These are phyloP conservation scores for Geoglossum cookeanum DNA, from an alignment of 2,329 filamentous ascomycete species.

Conservation along the genomic window DNA sequence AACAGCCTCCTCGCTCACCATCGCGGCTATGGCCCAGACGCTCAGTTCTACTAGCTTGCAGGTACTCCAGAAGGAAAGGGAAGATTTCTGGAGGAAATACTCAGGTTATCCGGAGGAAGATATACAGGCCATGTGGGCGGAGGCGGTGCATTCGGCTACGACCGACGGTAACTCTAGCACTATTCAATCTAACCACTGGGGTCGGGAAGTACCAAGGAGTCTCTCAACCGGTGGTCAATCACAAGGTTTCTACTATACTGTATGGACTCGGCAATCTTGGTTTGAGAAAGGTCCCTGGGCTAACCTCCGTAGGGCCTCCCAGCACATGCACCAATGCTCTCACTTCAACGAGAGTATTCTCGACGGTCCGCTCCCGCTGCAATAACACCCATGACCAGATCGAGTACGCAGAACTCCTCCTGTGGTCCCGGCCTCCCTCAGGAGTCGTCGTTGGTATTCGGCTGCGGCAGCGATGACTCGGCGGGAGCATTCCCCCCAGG, in stretches of 20 bases:
- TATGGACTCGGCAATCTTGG: background rate
- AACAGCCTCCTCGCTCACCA: background rate
- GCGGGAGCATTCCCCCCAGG: background rate
- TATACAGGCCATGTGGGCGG: background rate
- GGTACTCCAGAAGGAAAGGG: background rate
- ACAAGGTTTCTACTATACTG: background rate
- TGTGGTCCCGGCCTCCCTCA: slow-evolving; percentile 6
- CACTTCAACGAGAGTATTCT: background rate
- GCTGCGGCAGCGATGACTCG: background rate
- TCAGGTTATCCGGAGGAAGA: background rate
- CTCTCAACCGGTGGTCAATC: background rate
- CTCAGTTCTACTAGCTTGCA: background rate
- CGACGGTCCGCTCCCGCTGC: slow-evolving; percentile 17
- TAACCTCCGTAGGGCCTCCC: background rate
- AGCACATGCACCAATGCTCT: background rate
- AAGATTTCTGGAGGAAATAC: background rate
- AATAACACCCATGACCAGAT: slow-evolving; percentile 14
- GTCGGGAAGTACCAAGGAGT: background rate
- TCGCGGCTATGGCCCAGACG: background rate
- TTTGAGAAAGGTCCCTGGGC: background rate
- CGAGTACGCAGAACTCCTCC: slow-evolving; percentile 9
- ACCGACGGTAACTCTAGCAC: background rate
- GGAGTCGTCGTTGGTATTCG: background rate
- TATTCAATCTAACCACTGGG: background rate
- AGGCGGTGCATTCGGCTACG: background rate